These are phyloP conservation scores for Syzygium jambos DNA, from an alignment of 345 rosid genomes.

Conservation along the genomic window DNA sequence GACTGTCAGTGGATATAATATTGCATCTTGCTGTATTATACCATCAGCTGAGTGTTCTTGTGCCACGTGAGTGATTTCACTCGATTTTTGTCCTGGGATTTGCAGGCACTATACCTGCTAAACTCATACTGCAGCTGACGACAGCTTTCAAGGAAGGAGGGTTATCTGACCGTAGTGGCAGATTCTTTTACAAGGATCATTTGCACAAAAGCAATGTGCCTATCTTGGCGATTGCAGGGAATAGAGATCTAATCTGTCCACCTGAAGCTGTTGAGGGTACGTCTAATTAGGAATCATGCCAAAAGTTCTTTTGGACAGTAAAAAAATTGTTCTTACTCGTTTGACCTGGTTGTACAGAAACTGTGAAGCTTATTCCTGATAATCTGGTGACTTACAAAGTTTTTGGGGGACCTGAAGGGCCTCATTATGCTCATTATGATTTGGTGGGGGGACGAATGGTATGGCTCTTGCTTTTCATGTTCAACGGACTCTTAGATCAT, in stretches of 20 bases:
- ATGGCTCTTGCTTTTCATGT: conserved; percentile 11
- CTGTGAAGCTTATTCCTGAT: conserved; percentile 44
- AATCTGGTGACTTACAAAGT: conserved; percentile 46
- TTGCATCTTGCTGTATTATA: background rate
- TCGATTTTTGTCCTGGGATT: background rate
- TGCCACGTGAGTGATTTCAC: background rate
- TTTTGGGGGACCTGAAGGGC: conserved; percentile 55
- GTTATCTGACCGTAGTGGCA: conserved; percentile 66
- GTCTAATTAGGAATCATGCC: background rate
- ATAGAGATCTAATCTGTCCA: conserved; percentile 86
- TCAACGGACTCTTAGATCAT: background rate
- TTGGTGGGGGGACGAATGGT: conserved; percentile 67
- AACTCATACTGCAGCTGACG: conserved; percentile 84
- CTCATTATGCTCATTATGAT: conserved; percentile 77
- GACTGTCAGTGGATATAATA: background rate
- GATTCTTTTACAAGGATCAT: conserved; percentile 69
- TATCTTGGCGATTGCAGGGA: conserved; percentile 89
- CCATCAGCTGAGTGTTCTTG: background rate
- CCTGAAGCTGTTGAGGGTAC: conserved; percentile 88
- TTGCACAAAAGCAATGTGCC: conserved; percentile 50
- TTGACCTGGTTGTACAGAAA: conserved; percentile 27
- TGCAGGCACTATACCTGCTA: conserved; percentile 88
- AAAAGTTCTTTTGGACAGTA: background rate
- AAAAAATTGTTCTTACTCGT: background rate
- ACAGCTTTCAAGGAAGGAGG: conserved; percentile 87